Conservation (phyloP, 2,329 filamentous ascomycete genomes). For the Aureobasidium lini region DNA sequence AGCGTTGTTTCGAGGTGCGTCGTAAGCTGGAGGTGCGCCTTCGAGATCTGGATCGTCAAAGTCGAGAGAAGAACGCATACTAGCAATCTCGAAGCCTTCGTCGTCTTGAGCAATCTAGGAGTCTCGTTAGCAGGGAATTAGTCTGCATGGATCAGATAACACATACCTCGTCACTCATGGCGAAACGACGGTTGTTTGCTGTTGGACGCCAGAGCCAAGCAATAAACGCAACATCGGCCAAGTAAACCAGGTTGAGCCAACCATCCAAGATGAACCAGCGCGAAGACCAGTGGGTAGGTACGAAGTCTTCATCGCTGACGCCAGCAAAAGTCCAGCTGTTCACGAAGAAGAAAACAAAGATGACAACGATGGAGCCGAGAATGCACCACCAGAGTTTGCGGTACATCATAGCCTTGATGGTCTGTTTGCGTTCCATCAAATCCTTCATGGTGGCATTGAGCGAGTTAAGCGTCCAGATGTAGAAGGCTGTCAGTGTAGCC, state of each 20-base stretch:
- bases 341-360: constrained; percentile 98
- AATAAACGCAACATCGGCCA: constrained; percentile 85
- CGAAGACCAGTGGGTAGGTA: constrained; percentile 94
- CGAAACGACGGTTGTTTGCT: constrained; percentile 91
- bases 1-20: constrained; percentile 14
- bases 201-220: constrained; percentile 96
- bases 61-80: constrained; percentile 70
- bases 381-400: constrained; percentile 99
- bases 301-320: constrained; percentile 75
- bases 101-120: constrained; percentile 84
- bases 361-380: constrained; percentile 81
- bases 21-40: constrained; percentile 21
- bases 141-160: neutral
- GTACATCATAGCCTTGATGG: constrained; percentile 91
- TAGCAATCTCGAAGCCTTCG: constrained; percentile 93
- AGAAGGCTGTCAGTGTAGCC: constrained; percentile 88
- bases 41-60: constrained; percentile 47
- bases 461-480: constrained; percentile 97
- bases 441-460: constrained; percentile 94
- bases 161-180: constrained; percentile 89
- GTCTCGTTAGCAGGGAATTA: neutral
- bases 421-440: constrained; percentile 87
- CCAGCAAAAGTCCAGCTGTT: constrained; percentile 94
- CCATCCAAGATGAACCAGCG: constrained; percentile 96
- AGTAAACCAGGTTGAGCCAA: constrained; percentile 94